Base-by-base conservation (phyloP, 202 grass and related monocot species). In the Zoysia matrella region DNA sequence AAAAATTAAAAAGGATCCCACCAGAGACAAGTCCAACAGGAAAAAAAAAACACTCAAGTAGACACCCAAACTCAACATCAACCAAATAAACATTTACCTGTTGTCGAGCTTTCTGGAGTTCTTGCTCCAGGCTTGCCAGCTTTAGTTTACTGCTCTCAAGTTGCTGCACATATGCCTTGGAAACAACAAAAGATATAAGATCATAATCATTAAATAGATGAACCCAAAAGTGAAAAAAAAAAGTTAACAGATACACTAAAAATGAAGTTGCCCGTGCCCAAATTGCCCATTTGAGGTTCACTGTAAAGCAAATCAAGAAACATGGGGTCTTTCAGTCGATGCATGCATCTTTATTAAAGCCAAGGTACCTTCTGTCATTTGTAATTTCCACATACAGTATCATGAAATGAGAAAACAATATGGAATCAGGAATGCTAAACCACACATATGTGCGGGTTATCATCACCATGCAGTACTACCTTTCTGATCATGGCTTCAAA, bases 101-200 rank as follows among this genome's bases (percentile, higher is more conserved):
- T 52, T 97, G 95, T 62, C 92, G 90, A 83, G 95, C 95, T 68
- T 90, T 90, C 73, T 94, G 90, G 72, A 97, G 88, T 73, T 97
- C 95, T 83, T 97, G 95, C 88, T 97, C 95, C 64, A 97, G 88
- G 52, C 91, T 89, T 58, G 95, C 84, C 80, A 97, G 92, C 89
- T 97, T 97, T 71, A 97, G 82, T 80, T 93, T 94, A 65, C 95
- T 97, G 84, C 86, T 97, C 79, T 97, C 95, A 47, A 97, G 78
- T 73, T 97, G 95, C 79, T 97, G 95, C 14, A 97, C 95, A 86
- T 97, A 97, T 77, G 95, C 95, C 95, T 97, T 30, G 9, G 81
- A 86, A 85, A 87, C 45, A 89, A 75, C 2, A 62, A 79, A 36
- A 52, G 77, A 22, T 50, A 65, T 87, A 85, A 82, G 72, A 43